These are phyloP conservation scores for Hordeum marinum DNA, from an alignment of 176 grass and related monocot species.

Conservation along the genomic window DNA sequence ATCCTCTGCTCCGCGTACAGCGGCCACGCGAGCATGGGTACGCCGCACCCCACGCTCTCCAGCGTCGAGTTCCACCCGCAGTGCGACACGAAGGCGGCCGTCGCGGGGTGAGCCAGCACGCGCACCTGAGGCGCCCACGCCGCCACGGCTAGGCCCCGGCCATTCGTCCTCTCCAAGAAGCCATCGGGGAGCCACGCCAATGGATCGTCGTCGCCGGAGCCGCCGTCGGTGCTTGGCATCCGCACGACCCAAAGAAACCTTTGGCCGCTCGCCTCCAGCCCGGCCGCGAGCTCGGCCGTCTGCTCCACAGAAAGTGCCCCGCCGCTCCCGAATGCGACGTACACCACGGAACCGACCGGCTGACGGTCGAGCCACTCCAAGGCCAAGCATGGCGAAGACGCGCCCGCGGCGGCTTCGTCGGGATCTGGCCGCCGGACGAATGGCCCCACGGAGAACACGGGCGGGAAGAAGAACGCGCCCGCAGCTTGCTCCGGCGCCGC, in stretches of 20 bases:
- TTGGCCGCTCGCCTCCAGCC: neutral
- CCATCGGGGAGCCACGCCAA: neutral
- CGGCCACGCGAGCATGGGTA: slow-evolving; percentile 57
- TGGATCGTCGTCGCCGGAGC: neutral
- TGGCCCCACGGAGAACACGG: neutral
- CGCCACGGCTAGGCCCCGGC: neutral
- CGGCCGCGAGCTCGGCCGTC: neutral
- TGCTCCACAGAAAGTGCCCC: neutral
- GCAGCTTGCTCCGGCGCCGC: neutral
- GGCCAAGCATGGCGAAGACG: no score
- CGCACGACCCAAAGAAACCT: neutral
- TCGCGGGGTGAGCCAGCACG: slow-evolving; percentile 42
- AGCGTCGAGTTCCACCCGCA: slow-evolving; percentile 80
- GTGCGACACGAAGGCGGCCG: slow-evolving; percentile 55
- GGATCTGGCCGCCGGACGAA: neutral
- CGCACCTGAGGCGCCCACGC: no score
- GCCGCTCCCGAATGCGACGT: neutral
- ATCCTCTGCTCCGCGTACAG: slow-evolving; percentile 36
- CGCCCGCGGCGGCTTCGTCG: neutral
- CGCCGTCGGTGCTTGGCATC: neutral
- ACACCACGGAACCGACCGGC: neutral
- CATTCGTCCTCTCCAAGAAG: neutral
- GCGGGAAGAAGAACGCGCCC: neutral
- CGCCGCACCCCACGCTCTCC: slow-evolving; percentile 36
- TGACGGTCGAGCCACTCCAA: neutral